Percentiles rank a stretch among this genome's conserved stretches.
These are phyloP conservation scores for Fomitiporia mediterranea DNA, from an alignment of 1,284 basidiomycete genomes.

Conservation along the genomic window DNA sequence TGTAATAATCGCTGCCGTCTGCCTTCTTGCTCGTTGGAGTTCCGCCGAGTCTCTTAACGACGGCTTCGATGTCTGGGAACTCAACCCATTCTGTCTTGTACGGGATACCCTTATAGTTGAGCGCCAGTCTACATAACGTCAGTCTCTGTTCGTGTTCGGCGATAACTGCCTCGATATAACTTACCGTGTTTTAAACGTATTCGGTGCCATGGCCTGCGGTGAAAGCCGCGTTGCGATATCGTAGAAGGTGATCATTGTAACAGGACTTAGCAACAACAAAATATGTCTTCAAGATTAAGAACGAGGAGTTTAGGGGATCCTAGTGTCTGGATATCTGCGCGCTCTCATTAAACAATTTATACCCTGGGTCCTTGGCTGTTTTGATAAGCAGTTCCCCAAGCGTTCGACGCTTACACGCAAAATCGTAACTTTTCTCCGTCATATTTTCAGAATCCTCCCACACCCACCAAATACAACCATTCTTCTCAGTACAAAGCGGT, in stretches of 20 bases:
- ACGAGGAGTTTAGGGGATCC: no score
- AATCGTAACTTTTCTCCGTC: no score
- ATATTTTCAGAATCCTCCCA: no score
- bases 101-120: slow-evolving; percentile 20
- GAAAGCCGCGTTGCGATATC: slow-evolving; percentile 17
- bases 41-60: slow-evolving; percentile 20
- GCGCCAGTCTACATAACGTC: background rate
- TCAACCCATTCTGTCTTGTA: slow-evolving; percentile 23
- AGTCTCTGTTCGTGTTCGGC: background rate
- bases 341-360: no score
- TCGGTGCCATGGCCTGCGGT: slow-evolving; percentile 21
- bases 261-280: background rate
- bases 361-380: no score
- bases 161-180: background rate
- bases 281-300: no score
- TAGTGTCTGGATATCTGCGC: no score
- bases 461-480: no score
- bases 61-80: slow-evolving; percentile 23
- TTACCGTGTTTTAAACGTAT: slow-evolving; percentile 22
- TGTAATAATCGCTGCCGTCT: slow-evolving; percentile 16
- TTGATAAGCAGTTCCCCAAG: no score
- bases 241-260: slow-evolving; percentile 17
- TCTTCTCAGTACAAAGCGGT: no score
- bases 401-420: no score
- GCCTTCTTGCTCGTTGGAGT: slow-evolving; percentile 17